A percentile compares a stretch with the other conserved stretches of the same genome.
These are phyloP conservation scores for Fraxinus albicans DNA, from an alignment of 305 asterid species.

Conservation along the genomic window DNA sequence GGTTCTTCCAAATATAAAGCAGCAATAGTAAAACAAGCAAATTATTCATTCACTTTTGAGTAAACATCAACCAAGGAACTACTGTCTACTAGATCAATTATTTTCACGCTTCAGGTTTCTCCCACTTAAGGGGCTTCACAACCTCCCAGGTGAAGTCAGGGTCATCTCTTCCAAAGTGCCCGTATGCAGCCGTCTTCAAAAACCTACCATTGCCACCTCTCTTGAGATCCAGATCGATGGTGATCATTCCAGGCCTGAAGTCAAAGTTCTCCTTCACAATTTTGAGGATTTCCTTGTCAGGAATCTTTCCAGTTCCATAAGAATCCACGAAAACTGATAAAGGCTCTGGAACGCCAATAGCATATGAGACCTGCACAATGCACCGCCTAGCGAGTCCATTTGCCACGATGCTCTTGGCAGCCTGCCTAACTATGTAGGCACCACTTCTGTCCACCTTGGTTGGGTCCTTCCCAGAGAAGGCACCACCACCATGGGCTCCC, in stretches of 20 bases:
- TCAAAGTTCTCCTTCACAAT: conserved; percentile 34
- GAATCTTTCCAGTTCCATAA: conserved; percentile 34
- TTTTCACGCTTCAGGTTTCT: conserved; percentile 19
- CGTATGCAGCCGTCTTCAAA: conserved; percentile 37
- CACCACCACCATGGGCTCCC: conserved; percentile 36
- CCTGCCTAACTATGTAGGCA: conserved; percentile 32
- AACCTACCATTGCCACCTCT: conserved; percentile 32
- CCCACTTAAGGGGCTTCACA: conserved; percentile 36
- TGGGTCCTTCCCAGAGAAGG: conserved; percentile 39
- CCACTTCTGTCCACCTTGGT: conserved; percentile 39
- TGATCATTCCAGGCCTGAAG: conserved; percentile 39
- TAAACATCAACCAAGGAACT: background rate
- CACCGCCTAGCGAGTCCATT: conserved; percentile 29
- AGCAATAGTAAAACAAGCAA: background rate
- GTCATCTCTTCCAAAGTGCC: conserved; percentile 40
- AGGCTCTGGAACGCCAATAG: conserved; percentile 36
- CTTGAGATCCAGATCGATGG: conserved; percentile 34
- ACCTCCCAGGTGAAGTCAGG: conserved; percentile 43
- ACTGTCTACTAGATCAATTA: background rate
- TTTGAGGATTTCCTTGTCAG: conserved; percentile 31
- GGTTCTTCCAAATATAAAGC: background rate
- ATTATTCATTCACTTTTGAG: background rate
- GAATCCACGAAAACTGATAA: conserved; percentile 31
- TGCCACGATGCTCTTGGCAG: conserved; percentile 36
- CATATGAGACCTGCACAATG: conserved; percentile 34